Evolutionary conservation across 208 protist species (phyloP).

Genomic region (Trypanosoma theileri): DNA sequence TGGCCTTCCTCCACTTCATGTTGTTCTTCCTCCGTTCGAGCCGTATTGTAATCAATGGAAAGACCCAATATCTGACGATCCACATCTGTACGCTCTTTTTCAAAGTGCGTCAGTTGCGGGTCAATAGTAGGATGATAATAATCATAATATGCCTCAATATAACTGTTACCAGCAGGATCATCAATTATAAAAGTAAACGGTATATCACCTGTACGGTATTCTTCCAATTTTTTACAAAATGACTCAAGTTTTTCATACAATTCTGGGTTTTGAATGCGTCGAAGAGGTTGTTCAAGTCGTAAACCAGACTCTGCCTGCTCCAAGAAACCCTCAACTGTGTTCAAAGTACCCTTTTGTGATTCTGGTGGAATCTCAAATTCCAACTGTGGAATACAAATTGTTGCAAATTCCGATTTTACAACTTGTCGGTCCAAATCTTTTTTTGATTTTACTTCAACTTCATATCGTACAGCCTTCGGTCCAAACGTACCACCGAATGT

Average conservation of each 20-base stretch:
- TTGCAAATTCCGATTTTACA: constrained; percentile 92
- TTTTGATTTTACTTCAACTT: constrained; percentile 76
- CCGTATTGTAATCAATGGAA: constrained; percentile 87
- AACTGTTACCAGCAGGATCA: constrained; percentile 93
- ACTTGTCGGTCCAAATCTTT: constrained; percentile 92
- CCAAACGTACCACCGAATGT: constrained; percentile 86
- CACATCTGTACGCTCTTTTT: constrained; percentile 83
- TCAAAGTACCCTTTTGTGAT: constrained; percentile 89
- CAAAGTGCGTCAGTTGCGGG: constrained; percentile 78
- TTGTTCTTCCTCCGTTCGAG: constrained; percentile 72
- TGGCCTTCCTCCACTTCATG: constrained; percentile 75
- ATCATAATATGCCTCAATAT: constrained; percentile 90
- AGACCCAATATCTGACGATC: constrained; percentile 87
- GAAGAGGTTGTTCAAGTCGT: constrained; percentile 71
- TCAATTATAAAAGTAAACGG: constrained; percentile 94
- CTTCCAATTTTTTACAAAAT: constrained; percentile 76
- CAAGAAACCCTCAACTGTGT: constrained; percentile 94
- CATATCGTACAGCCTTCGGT: constrained; percentile 79
- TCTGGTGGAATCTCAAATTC: constrained; percentile 92
- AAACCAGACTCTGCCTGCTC: constrained; percentile 77
- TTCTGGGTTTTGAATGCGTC: constrained; percentile 73
- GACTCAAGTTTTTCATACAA: constrained; percentile 76
- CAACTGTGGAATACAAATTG: constrained; percentile 89
- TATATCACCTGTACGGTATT: constrained; percentile 53
- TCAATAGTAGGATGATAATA: constrained; percentile 90